Evolutionary conservation across 345 rosid species (phyloP), one percentile per base, ranked within the genome.

Genomic region (Citrus mangshanensis): DNA sequence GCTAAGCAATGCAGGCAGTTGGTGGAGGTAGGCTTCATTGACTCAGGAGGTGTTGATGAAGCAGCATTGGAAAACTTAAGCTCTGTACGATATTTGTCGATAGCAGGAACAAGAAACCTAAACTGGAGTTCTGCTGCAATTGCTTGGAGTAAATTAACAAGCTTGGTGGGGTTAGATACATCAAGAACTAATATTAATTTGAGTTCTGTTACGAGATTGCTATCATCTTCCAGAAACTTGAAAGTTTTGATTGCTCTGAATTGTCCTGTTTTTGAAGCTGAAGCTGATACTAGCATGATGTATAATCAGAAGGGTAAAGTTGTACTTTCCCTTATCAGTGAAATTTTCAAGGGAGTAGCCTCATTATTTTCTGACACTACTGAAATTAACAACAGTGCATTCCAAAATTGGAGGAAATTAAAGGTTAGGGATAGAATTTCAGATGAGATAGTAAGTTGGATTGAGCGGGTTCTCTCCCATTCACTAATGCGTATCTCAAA

Each of bases 381-480:
- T 55, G 70, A 58, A 62, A 75, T 9, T 61, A 78, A 60, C 32
- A 46, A 63, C 19, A 59, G 78, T 60, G 49, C 35, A 22, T 72
- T 82, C 34, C 24, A 38, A 65, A n/a, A 8, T 46, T 83, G 84
- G 84, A 81, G 77, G 78, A 77, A 59, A 22, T 69, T 63, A 70
- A 81, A 78, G 72, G 71, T 49, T 37, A 55, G 18, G 22, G 75
- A 68, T 58, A 70, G 56, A 76, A 67, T 21, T 60, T 55, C 64
- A 28, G 63, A 63, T 38, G 81, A 79, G 66, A 55, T 74, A 62
- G 25, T 85, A 21, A 34, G 28, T 25, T 85, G 88, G 86, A 63
- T 82, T 63, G 88, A 85, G 54, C 60, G 81, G 86, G 77, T 79
- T 46, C 84, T 85, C 40, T 85, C 88, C 27, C 84, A 85, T 81